These are phyloP conservation scores for Emericellopsis cladophorae DNA, from an alignment of 2,329 filamentous ascomycete genomes.

Conservation along the genomic window DNA sequence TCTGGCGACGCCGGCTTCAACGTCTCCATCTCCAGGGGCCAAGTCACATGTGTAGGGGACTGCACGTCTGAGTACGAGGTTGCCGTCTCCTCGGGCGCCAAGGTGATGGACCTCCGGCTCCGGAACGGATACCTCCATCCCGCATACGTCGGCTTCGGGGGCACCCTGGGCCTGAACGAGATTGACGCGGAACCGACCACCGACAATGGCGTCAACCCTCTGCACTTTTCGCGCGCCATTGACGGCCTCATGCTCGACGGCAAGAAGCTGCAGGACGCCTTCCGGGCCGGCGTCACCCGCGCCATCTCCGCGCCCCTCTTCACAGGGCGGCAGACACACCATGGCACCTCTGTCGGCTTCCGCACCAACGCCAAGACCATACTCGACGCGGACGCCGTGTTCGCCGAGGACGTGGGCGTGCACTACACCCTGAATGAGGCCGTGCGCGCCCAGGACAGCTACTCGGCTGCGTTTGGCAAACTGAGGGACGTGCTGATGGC, in stretches of 20 bases:
- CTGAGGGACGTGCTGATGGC: constrained; percentile 41
- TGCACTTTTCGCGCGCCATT: constrained; percentile 42
- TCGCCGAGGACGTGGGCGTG: constrained; percentile 38
- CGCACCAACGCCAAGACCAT: constrained; percentile 32
- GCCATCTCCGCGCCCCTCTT: constrained; percentile 44
- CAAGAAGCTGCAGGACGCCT: constrained; percentile 40
- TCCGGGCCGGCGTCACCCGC: constrained; percentile 43
- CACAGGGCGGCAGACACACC: constrained; percentile 26
- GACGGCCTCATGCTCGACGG: constrained; percentile 42
- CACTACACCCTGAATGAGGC: constrained; percentile 43
- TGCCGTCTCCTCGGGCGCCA: constrained; percentile 17
- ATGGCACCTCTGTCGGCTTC: constrained; percentile 48
- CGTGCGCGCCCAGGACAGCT: constrained; percentile 28
- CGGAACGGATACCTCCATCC: constrained; percentile 51
- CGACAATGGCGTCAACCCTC: constrained; percentile 33
- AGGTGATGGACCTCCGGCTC: constrained; percentile 33
- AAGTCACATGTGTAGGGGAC: constrained; percentile 40
- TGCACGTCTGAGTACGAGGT: constrained; percentile 32
- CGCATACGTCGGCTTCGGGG: constrained; percentile 48
- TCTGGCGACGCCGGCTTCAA: constrained; percentile 24
- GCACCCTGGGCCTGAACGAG: constrained; percentile 47
- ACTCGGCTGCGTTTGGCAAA: constrained; percentile 38
- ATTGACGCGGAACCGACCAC: constrained; percentile 45
- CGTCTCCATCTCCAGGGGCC: constrained; percentile 39
- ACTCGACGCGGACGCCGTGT: constrained; percentile 36